Evolutionary conservation across 495 filamentous ascomycete species (phyloP), one percentile per base, ranked within the genome.

Genomic region (Physcia stellaris): DNA sequence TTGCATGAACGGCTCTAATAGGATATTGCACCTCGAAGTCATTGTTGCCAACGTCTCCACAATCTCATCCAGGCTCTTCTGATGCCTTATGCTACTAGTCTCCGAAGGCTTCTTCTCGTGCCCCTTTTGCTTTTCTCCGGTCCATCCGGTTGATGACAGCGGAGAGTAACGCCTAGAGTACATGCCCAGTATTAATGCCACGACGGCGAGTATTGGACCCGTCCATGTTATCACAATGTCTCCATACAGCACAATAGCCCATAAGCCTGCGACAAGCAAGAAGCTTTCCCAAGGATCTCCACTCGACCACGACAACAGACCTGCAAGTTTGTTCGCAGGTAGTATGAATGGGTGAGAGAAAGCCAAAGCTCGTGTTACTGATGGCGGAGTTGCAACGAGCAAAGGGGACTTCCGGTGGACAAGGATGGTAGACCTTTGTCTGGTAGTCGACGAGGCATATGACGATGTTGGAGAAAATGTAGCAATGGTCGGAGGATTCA

Each of bases 231-330:
- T 67, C 16, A 94, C 63, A 16, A 66, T 60, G 58, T 93, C 88
- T 28, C 86, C 86, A 55, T 95, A 96, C 2, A 94, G 63, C 1
- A 83, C 77, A 6, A 79, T 55, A 0, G 73, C 77, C 90, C 90
- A 99, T 52, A 94, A 99, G 4, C 53, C 64, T 2, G 76, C 73
- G 10, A 99, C 66, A 21, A 96, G 54, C 33, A 99, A 63, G 58
- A 99, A 99, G 64, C 85, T 92, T 62, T 95, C 85, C 87, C 87
- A 96, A 2, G 86, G 77, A 48, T 99, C 90, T 21, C 71, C 79
- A 7, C 79, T 86, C 13, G 84, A 90, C 90, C 90, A 99, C 60
- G 82, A 92, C 28, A 96, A 47, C 35, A 99, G 63, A 0, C 87
- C 88, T 12, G 72, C 76, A 9, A 90, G 47, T 46, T 77, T 80